Base-by-base conservation (phyloP, 805 yeast species). In the Teunomyces stri region DNA sequence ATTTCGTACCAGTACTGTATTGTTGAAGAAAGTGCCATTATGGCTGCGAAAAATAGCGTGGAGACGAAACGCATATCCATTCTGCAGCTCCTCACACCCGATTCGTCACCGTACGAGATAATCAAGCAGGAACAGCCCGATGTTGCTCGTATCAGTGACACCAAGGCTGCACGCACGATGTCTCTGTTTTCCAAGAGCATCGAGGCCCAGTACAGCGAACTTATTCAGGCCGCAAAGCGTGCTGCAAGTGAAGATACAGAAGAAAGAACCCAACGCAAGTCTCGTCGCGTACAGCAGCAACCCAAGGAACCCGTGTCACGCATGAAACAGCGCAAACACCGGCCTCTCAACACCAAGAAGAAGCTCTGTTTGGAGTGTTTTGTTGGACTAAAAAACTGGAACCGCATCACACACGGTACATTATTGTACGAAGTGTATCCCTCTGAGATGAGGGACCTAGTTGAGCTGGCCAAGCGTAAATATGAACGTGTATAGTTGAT, bases 1-100 rank as follows among this genome's bases (percentile, higher is more conserved):
- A 68, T 78, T 15, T 70, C 76, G 15, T 76, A 74, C 55, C 73
- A 72, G 47, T 79, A 79, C 69, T 62, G 78, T 49, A 68, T 71
- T 34, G 58, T 76, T 12, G 36, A 28, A 9, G 28, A 40, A 10
- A 16, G 43, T 15, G 43, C 20, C 10, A 22, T 27, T n/a, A 6
- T 12, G 16, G 35, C 35, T 7, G 27, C 22, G 33, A 34, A 25
- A 22, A 21, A 16, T 10, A 7, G 36, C n/a, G 41, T 7, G 11
- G 25, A 12, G 6, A 33, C 15, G 13, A 42, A 16, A 9, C 16
- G 48, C 10, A 50, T 57, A 5, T 46, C 55, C 7, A 60, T 63
- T 18, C 54, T 50, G 37, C 67, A 64, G 46, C 53, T 70, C 13
- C 59, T 69, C 33, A 71, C 76, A 0, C 76, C 76, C 1, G 69